Base-by-base conservation (phyloP, 2,329 filamentous ascomycete genomes). In the Dothistroma septosporum region DNA sequence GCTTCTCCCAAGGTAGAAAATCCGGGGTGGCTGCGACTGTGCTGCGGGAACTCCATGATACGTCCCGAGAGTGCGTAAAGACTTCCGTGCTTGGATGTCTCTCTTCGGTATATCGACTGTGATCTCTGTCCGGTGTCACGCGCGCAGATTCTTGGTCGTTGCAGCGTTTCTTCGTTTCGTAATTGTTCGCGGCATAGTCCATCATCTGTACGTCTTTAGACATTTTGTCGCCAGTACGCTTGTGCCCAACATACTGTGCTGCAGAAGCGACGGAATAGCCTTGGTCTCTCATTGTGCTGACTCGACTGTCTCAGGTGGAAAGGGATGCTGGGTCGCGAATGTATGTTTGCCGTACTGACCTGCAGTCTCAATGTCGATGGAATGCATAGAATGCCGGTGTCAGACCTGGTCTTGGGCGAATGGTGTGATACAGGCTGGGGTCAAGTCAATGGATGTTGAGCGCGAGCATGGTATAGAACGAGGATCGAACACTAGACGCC, bases 51-150 rank as follows among this genome's bases (percentile, higher is more conserved):
- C 35, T 57, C 14, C 55, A 49, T 31, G 61, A 62, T 11, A 62
- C 61, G 41, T 64, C 53, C 33, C 58, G 60, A 47, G 60, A 66
- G 46, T 61, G 62, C 37, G 64, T 66, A 54, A 64, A 64, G 31
- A 61, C 58, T 32, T 64, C 64, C 33, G 62, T 60, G 22, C 59
- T 61, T 28, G 55, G 53, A n/a, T 55, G 35, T 12, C 24, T 16
- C 9, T 52, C 44, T 33, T 53, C 60, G 3, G 59, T 21, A 47
- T 56, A 28, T n/a, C 50, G 31, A 16, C 28, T 22, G 7, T 60
- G 44, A n/a, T 37, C 60, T 14, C 58, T 61, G 59, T 55, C 58
- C 22, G 64, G 59, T 56, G 60, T 49, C 53, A 67, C 60, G 32
- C 61, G 65, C 48, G 62, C 61, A 37, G 50, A 56, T 53, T 59